Conservation (phyloP, 257 asterid genomes). For the Lycium barbarum region DNA sequence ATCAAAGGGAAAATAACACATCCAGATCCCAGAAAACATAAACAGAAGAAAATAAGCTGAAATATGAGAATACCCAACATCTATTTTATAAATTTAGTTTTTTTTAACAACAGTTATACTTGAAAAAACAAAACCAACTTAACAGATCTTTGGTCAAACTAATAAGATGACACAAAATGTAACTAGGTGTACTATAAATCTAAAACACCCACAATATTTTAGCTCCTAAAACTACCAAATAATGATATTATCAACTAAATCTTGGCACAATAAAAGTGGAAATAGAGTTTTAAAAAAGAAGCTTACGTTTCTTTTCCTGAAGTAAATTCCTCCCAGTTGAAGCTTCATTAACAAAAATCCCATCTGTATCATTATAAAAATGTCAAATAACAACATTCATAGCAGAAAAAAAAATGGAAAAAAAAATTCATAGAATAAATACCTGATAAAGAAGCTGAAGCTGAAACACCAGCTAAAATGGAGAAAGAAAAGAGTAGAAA, state of each 20-base stretch:
- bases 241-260: neutral
- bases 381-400: slow-evolving; percentile 12
- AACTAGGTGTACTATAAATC: neutral
- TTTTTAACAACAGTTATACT: neutral
- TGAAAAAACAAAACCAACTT: neutral
- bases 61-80: neutral
- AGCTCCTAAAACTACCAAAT: neutral
- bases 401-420: neutral
- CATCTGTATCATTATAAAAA: slow-evolving; percentile 53
- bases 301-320: slow-evolving; percentile 67
- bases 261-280: too few species aligned
- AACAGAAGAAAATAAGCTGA: neutral
- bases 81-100: neutral
- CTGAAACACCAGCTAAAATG: slow-evolving; percentile 44
- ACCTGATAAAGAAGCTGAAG: slow-evolving; percentile 70
- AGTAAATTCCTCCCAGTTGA: slow-evolving; percentile 70
- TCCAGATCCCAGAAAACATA: neutral
- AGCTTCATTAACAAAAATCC: slow-evolving; percentile 51
- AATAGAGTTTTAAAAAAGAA: neutral
- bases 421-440: neutral
- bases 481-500: slow-evolving; percentile 46
- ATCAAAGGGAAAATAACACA: neutral
- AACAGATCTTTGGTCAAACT: slow-evolving; percentile 5
- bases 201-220: neutral
- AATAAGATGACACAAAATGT: neutral